phyloP scores from a whole-genome alignment of 2,329 filamentous ascomycete species.

The Trichophyton schoenleinii region DNA sequence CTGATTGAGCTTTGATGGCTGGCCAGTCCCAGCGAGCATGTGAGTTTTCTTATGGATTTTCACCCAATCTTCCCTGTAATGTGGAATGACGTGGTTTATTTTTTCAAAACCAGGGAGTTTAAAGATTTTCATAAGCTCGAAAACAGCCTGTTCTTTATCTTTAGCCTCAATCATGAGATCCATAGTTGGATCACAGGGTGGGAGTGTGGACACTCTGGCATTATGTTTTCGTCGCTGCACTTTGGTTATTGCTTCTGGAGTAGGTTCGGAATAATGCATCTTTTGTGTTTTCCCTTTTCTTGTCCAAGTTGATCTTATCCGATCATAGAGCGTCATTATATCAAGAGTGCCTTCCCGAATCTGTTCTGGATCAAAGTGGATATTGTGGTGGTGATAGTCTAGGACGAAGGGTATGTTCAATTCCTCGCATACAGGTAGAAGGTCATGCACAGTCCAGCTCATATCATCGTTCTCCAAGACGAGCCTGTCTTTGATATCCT shows the following conservation, averaged over 20 bases:
- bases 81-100: slow-evolving; percentile 65
- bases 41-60: slow-evolving; percentile 40
- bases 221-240: slow-evolving; percentile 75
- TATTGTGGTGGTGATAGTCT: slow-evolving; percentile 93
- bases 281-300: slow-evolving; percentile 79
- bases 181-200: slow-evolving; percentile 70
- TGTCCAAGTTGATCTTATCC: slow-evolving; percentile 73
- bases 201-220: slow-evolving; percentile 62
- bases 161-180: slow-evolving; percentile 99
- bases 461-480: slow-evolving; percentile 95
- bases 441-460: slow-evolving; percentile 79
- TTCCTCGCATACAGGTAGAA: slow-evolving; percentile 82
- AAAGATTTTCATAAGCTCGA: slow-evolving; percentile 82
- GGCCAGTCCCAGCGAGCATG: slow-evolving; percentile 28
- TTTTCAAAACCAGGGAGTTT: slow-evolving; percentile 66
- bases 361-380: slow-evolving; percentile 61
- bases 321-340: slow-evolving; percentile 60
- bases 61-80: slow-evolving; percentile 65
- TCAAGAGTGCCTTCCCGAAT: slow-evolving; percentile 75
- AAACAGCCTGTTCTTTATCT: slow-evolving; percentile 93
- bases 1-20: slow-evolving; percentile 39
- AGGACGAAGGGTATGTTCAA: slow-evolving; percentile 87
- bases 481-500: slow-evolving; percentile 62
- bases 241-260: slow-evolving; percentile 60
- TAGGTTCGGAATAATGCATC: slow-evolving; percentile 90